These are phyloP conservation scores for Dicorynia guianensis DNA, from an alignment of 306 rosid species.

Conservation along the genomic window DNA sequence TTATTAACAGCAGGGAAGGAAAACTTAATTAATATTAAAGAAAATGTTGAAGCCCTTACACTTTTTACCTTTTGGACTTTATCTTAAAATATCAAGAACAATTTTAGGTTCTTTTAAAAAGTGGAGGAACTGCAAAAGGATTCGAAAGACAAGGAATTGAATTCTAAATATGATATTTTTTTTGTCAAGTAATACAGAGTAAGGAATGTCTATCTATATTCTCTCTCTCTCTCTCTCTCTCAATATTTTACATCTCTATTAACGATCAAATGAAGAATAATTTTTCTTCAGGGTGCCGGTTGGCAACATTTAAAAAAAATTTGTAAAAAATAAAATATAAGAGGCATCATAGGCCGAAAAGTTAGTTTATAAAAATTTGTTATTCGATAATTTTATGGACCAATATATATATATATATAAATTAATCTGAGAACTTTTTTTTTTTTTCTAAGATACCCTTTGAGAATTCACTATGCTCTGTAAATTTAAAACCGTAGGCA, in stretches of 20 bases:
- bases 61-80: slow-evolving; percentile 42
- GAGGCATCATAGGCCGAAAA: no score
- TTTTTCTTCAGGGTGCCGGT: no score
- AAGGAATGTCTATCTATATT: not conserved
- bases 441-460: no score
- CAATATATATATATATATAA: no score
- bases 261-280: slow-evolving; percentile 30
- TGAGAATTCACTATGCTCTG: not conserved
- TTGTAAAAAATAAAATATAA: no score
- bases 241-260: not conserved
- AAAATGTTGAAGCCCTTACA: slow-evolving; percentile 22
- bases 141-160: slow-evolving; percentile 27
- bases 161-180: not conserved
- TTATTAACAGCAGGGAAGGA: not conserved
- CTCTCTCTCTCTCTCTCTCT: not conserved
- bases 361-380: no score
- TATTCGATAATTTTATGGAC: no score
- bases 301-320: no score
- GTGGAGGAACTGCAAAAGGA: slow-evolving; percentile 32
- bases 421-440: no score
- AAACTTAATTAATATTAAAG: slow-evolving; percentile 33
- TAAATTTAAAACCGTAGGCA: slow-evolving; percentile 10
- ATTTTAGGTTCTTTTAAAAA: slow-evolving; percentile 36
- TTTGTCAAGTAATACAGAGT: not conserved
- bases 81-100: slow-evolving; percentile 40